Evolutionary conservation across 2,329 filamentous ascomycete species (phyloP).

Genomic region (Aspergillus luchuensis): DNA sequence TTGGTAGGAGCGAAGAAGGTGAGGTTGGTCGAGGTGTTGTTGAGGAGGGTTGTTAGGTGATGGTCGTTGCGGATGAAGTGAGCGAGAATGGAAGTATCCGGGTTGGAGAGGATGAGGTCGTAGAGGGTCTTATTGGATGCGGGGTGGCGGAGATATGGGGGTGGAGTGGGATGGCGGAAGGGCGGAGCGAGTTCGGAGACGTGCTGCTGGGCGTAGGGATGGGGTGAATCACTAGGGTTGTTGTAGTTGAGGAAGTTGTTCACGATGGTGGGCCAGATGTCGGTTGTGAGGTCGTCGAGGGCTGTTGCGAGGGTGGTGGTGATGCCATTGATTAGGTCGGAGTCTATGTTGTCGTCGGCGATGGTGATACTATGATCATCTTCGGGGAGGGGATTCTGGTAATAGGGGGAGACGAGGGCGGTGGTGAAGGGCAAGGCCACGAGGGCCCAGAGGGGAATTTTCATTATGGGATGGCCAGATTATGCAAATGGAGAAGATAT

Average conservation of each 20-base stretch:
- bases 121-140: slow-evolving; percentile 72
- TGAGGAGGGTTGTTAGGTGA: slow-evolving; percentile 71
- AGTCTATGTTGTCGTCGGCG: slow-evolving; percentile 12
- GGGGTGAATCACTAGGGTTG: not conserved
- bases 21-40: slow-evolving; percentile 70
- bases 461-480: slow-evolving; percentile 14
- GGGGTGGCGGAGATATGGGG: slow-evolving; percentile 32
- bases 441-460: slow-evolving; percentile 37
- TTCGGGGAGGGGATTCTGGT: slow-evolving; percentile 39
- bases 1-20: slow-evolving; percentile 83
- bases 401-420: slow-evolving; percentile 52
- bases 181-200: not conserved
- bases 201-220: not conserved
- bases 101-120: slow-evolving; percentile 72
- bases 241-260: not conserved
- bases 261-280: not conserved
- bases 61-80: slow-evolving; percentile 73
- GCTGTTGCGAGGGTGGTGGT: not conserved
- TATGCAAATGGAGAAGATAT: too few species aligned
- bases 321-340: slow-evolving; percentile 3
- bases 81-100: slow-evolving; percentile 75
- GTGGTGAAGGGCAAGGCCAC: slow-evolving; percentile 44
- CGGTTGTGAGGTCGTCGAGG: slow-evolving; percentile 3
- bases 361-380: not conserved
- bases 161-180: slow-evolving; percentile 7